These are phyloP conservation scores for Trichoderma lentiforme DNA, from an alignment of 2,329 filamentous ascomycete species.

Conservation along the genomic window DNA sequence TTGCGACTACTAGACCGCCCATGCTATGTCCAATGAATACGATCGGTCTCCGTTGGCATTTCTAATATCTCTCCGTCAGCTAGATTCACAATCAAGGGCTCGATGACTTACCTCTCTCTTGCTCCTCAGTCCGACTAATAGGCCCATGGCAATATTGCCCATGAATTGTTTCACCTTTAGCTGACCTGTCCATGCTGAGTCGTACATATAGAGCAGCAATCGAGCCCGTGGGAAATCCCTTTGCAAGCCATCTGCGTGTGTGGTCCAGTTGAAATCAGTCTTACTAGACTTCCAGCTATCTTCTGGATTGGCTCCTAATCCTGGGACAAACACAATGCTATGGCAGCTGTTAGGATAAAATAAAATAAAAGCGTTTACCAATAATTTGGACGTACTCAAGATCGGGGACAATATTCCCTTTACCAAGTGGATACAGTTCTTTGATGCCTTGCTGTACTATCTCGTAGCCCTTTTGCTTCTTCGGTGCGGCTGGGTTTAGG, in stretches of 20 bases:
- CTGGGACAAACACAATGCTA: slow-evolving; percentile 42
- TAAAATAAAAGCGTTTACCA: not conserved
- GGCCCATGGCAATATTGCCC: slow-evolving; percentile 35
- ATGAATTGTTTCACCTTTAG: slow-evolving; percentile 43
- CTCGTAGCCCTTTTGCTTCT: slow-evolving; percentile 34
- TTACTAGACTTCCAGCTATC: slow-evolving; percentile 38
- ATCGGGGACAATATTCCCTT: slow-evolving; percentile 29
- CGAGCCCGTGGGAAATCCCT: slow-evolving; percentile 40
- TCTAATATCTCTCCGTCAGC: not conserved
- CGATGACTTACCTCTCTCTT: slow-evolving; percentile 32
- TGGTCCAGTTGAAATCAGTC: slow-evolving; percentile 41
- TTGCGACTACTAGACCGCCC: slow-evolving; percentile 43
- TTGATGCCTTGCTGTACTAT: slow-evolving; percentile 39
- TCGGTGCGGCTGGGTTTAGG: slow-evolving; percentile 15
- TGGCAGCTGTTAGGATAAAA: not conserved
- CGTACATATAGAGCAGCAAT: slow-evolving; percentile 40
- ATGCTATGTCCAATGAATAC: slow-evolving; percentile 44
- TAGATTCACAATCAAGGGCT: too few species aligned
- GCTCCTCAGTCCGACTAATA: slow-evolving; percentile 34
- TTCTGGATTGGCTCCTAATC: slow-evolving; percentile 38
- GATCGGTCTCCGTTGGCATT: slow-evolving; percentile 30
- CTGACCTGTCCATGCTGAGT: slow-evolving; percentile 40
- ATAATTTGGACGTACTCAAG: slow-evolving; percentile 30
- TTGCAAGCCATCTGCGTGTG: slow-evolving; percentile 33
- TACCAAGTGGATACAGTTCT: slow-evolving; percentile 35